Percentiles rank a stretch among this genome's conserved stretches.
phyloP scores from a whole-genome alignment of 768 basidiomycete genomes.

The Tricholoma saponaceum region DNA sequence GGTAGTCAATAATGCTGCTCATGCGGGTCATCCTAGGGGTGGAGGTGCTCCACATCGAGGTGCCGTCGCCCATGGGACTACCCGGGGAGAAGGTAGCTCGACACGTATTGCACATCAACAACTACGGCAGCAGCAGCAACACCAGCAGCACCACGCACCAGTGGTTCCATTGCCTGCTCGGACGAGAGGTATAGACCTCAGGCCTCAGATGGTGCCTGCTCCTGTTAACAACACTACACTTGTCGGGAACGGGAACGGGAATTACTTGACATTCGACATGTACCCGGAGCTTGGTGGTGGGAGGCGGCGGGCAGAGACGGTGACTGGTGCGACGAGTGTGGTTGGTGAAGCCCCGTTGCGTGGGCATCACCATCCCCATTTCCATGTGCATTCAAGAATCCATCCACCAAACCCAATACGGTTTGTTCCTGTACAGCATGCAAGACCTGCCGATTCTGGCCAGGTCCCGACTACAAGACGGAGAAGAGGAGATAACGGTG shows the following conservation, averaged over 20 bases:
- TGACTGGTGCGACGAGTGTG: constrained; percentile 1
- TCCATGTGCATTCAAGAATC: constrained; percentile 1
- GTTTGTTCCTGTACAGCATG: not conserved
- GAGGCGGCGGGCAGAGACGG: constrained; percentile 7
- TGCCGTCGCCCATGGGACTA: not conserved
- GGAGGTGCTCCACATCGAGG: not conserved
- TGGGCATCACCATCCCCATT: constrained; percentile 1
- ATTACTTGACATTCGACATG: constrained; percentile 1
- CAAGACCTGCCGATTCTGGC: not conserved
- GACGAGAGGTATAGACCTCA: not conserved
- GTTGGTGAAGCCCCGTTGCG: not conserved
- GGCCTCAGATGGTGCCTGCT: not conserved
- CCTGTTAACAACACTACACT: not conserved
- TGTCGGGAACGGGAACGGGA: not conserved
- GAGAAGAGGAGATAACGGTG: constrained; percentile 5
- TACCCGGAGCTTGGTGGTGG: not conserved
- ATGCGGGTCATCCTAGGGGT: not conserved
- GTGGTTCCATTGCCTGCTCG: not conserved
- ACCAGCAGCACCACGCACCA: not conserved
- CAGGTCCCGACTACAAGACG: not conserved
- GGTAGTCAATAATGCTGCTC: not conserved
- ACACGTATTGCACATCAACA: not conserved
- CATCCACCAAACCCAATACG: constrained; percentile 3
- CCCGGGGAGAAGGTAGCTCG: not conserved
- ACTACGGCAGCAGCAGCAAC: not conserved